Base-by-base conservation (phyloP, 495 filamentous ascomycete species). In the Hyaloscypha hepaticicola region DNA sequence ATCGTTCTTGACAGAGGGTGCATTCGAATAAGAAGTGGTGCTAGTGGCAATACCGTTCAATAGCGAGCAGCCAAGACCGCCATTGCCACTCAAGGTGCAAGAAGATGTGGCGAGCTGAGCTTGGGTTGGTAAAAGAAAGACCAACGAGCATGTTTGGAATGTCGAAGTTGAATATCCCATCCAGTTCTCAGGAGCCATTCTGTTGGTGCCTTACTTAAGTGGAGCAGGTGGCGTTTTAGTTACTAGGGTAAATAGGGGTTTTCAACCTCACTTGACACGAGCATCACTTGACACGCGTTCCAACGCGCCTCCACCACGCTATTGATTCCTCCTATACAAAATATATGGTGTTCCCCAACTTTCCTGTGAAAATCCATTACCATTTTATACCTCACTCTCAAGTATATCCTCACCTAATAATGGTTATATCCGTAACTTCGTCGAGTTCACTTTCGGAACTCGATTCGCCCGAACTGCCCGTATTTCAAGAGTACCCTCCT, bases 91-190 rank as follows among this genome's bases (percentile, higher is more conserved):
- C 67, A 89, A 76, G 61, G 72, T 84, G 73, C 78, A 88, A 8
- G 79, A 75, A 0, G 83, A 86, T 11, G 86, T 85, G 65, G 78
- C 71, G 28, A 87, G 80, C 31, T 85, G 71, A 5, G 75, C 58
- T 64, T 79, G 72, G 49, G 74, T 57, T 3, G 89, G 88, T 73
- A 90, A 82, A 28, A 89, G 76, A 79, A 92, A 90, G 58, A 88
- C 74, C 9, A 90, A 78, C 51, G 77, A 79, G 76, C 89, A 92
- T 0, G 78, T 87, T 75, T 86, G 83, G 85, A 53, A 90, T 82
- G 71, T 88, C 85, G 76, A 90, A 90, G 74, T 87, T 87, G 82
- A 89, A 91, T 51, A 86, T 75, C n/a, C n/a, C n/a, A 45, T 8
- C 38, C 38, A 45, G 19, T 45, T 45, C 19, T 19, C n/a, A n/a